phyloP scores from a whole-genome alignment of 208 protist species.

The Leishmania martiniquensis region DNA sequence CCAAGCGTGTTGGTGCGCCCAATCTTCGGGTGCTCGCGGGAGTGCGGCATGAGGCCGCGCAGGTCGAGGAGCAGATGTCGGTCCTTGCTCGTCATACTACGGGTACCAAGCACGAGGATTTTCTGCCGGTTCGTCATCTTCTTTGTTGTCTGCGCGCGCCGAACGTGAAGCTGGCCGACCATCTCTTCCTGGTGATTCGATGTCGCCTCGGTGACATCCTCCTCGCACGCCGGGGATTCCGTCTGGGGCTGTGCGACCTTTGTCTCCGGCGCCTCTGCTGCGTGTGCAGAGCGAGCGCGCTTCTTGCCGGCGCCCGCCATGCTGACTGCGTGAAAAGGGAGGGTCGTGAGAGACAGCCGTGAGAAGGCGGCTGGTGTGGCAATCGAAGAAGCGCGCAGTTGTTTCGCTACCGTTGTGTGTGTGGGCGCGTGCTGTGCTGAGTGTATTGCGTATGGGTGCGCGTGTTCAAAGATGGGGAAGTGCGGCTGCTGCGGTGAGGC shows the following conservation, averaged over 20 bases:
- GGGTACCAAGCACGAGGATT: slow-evolving; percentile 91
- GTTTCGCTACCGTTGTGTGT: neutral
- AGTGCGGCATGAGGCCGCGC: slow-evolving; percentile 94
- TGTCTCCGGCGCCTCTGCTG: slow-evolving; percentile 8
- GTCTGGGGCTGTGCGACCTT: neutral
- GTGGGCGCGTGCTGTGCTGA: neutral
- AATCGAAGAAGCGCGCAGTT: neutral
- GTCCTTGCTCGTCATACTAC: slow-evolving; percentile 91
- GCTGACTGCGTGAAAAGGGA: neutral
- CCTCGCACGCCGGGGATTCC: slow-evolving; percentile 13
- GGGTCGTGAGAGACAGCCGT: neutral
- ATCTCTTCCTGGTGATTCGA: slow-evolving; percentile 47
- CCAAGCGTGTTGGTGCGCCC: slow-evolving; percentile 71
- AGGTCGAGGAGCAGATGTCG: slow-evolving; percentile 96
- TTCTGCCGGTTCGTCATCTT: slow-evolving; percentile 94
- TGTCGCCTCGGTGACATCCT: slow-evolving; percentile 17
- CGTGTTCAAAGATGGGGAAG: neutral
- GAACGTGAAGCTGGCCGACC: slow-evolving; percentile 54
- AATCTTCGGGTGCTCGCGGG: slow-evolving; percentile 93
- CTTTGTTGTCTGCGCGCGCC: slow-evolving; percentile 67
- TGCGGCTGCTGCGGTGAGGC: neutral
- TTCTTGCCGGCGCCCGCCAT: slow-evolving; percentile 23
- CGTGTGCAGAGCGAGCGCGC: slow-evolving; percentile 24
- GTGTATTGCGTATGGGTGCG: neutral
- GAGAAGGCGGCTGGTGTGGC: neutral